Conservation (phyloP, 2,329 filamentous ascomycete species). For the Chrysoporthe puriensis region DNA sequence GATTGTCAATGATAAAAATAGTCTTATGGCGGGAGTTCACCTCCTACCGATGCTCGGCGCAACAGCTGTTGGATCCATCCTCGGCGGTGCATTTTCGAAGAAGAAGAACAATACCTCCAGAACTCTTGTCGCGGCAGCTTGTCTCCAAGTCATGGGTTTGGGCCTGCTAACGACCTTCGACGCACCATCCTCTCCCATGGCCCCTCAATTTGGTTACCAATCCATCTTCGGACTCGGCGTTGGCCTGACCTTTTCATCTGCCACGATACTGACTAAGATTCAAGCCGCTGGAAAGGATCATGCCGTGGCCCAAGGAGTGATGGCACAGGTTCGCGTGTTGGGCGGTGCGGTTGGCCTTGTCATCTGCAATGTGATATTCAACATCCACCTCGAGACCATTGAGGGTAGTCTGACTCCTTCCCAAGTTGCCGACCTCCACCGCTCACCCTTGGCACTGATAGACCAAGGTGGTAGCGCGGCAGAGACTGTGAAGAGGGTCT, state of each 20-base stretch:
- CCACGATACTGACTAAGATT: slow-evolving; percentile 61
- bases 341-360: slow-evolving; percentile 64
- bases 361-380: slow-evolving; percentile 62
- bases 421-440: slow-evolving; percentile 49
- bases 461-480: slow-evolving; percentile 40
- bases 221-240: slow-evolving; percentile 62
- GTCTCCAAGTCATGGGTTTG: slow-evolving; percentile 56
- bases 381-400: slow-evolving; percentile 44
- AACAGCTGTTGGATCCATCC: slow-evolving; percentile 59
- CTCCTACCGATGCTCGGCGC: slow-evolving; percentile 61
- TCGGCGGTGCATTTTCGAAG: slow-evolving; percentile 57
- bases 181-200: slow-evolving; percentile 37
- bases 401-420: slow-evolving; percentile 36
- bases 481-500: slow-evolving; percentile 44
- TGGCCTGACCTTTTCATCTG: slow-evolving; percentile 59
- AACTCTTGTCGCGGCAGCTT: slow-evolving; percentile 53
- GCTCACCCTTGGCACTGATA: slow-evolving; percentile 46
- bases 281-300: slow-evolving; percentile 53
- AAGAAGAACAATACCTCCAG: slow-evolving; percentile 57
- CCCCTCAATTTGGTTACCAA: slow-evolving; percentile 57
- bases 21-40: slow-evolving; percentile 59
- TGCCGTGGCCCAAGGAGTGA: slow-evolving; percentile 62
- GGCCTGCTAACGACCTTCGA: slow-evolving; percentile 53
- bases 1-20: slow-evolving; percentile 57
- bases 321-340: slow-evolving; percentile 63